Base-by-base conservation (phyloP, 1,284 basidiomycete species). In the Moesziomyces globuligerus region DNA sequence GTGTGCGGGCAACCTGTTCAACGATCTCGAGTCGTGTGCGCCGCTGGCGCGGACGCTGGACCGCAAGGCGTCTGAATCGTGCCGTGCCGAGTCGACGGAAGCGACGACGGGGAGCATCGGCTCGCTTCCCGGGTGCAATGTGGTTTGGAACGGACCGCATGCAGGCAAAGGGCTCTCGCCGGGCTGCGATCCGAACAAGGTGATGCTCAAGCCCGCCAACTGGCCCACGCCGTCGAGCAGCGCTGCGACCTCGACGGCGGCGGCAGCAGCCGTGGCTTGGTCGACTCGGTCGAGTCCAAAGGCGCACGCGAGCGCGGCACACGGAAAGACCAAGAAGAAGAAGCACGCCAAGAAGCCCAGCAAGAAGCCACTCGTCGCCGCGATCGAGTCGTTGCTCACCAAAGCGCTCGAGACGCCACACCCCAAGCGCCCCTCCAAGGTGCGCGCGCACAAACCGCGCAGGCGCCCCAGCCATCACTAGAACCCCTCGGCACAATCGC, bases 1-100 rank as follows among this genome's bases (percentile, higher is more conserved):
- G 24, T 87, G 86, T 79, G 83, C 85, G 68, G 83, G 84, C 50
- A 79, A 83, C 20, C 28, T 77, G 64, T 69, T 66, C 8, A 83
- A 82, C 32, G 77, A 84, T 17, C 84, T 86, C 3, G 84, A 84
- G 45, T 83, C 84, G 4, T 87, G 86, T 34, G 45, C 74, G n/a
- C 74, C 74, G 7, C 48, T 76, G 18, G 45, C 40, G 7, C 11
- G 37, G 36, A 47, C 59, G 24, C n/a, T 76, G 20, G 51, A 74
- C 23, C 47, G 67, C 11, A 17, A 43, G 6, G 51, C 24, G 0
- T 29, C 58, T 5, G 9, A 21, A 2, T 23, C 17, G 0, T 74
- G 72, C 55, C 43, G 11, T 3, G 51, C 51, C 1, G 15, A 9
- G 1, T 66, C 54, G 41, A 45, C 34, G 3, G 59, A 64, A 38